A percentile compares a stretch with the other conserved stretches of the same genome.
Evolutionary conservation across 169 alveolate genomes (phyloP).

Genomic region (Miamiensis avidus): DNA sequence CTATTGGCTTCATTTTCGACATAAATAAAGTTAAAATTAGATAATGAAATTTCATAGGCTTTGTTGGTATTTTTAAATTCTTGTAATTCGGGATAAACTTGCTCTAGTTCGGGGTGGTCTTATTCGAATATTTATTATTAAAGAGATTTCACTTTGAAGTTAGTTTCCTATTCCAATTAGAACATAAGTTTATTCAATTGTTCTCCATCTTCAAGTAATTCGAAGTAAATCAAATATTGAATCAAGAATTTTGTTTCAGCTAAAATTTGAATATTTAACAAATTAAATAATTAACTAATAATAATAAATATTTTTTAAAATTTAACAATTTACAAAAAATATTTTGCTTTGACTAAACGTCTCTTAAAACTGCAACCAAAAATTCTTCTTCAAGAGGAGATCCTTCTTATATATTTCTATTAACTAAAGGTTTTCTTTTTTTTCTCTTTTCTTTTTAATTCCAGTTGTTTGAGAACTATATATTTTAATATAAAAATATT

Average conservation of each 20-base stretch:
- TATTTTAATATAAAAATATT: conserved; percentile 42
- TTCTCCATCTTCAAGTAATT: conserved; percentile 42
- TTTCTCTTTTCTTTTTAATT: conserved; percentile 59
- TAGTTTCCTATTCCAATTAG: conserved; percentile 20
- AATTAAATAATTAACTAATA: background rate
- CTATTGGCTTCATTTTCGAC: background rate
- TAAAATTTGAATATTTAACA: background rate
- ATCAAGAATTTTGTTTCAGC: conserved; percentile 51
- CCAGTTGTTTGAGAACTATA: conserved; percentile 70
- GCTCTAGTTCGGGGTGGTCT: conserved; percentile 15
- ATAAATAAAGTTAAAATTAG: conserved; percentile 4
- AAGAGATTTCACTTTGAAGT: conserved; percentile 17
- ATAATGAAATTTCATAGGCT: conserved; percentile 15
- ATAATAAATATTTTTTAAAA: background rate
- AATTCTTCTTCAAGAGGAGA: conserved; percentile 84
- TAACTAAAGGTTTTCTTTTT: conserved; percentile 58
- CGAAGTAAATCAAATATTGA: conserved; percentile 57
- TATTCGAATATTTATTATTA: conserved; percentile 32
- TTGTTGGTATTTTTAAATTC: conserved; percentile 14
- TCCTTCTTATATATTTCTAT: conserved; percentile 76
- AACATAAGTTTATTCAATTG: conserved; percentile 23
- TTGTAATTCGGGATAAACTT: conserved; percentile 11
- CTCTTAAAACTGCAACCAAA: conserved; percentile 68
- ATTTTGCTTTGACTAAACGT: conserved; percentile 33
- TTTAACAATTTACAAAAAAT: conserved; percentile 24